Base-by-base conservation (phyloP, 345 rosid species). In the Hirschfeldia incana region DNA sequence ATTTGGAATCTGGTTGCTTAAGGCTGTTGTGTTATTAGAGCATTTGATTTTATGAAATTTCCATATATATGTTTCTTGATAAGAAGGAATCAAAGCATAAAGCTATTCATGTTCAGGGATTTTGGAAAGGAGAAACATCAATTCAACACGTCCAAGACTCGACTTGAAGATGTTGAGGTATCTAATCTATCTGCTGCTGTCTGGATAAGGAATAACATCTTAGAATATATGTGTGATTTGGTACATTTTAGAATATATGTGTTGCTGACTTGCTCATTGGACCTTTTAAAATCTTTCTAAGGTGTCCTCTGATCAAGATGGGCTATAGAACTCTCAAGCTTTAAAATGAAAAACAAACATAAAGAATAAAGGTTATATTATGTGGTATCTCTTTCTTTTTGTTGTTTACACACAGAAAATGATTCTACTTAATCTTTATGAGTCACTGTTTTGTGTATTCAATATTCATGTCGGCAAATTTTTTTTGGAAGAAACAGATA, bases 171-270 rank as follows among this genome's bases (percentile, higher is more conserved):
- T 73, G 21, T 66, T 49, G 70, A 79, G 78, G 82, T 79, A 79
- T 79, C 34, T 49, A 53, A 36, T 73, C 74, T 9, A 34, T 28
- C 27, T 33, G 59, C 15, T 79, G 42, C 64, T 67, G 32, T 79
- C 74, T 68, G 49, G 78, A 79, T 79, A 74, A 64, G 65, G 78
- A 69, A 79, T 69, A 74, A 60, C 65, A 34, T 67, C 10, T 73
- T 44, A 21, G 53, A 44, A 44, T 44, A 44, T 44, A 46, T 42
- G 49, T 42, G 13, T 42, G 49, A 10, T 42, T 42, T 42, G 2
- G 0, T 42, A 73, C 42, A 32, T 66, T 8, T 72, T 59, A 30
- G 68, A 72, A 72, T 46, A 46, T 44, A 67, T 67, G 46, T 79
- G 65, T 27, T 72, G 63, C 66, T 66, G 64, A 67, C 70, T 68